These are phyloP conservation scores for Fusarium palustre DNA, from an alignment of 2,329 filamentous ascomycete species.

Conservation along the genomic window DNA sequence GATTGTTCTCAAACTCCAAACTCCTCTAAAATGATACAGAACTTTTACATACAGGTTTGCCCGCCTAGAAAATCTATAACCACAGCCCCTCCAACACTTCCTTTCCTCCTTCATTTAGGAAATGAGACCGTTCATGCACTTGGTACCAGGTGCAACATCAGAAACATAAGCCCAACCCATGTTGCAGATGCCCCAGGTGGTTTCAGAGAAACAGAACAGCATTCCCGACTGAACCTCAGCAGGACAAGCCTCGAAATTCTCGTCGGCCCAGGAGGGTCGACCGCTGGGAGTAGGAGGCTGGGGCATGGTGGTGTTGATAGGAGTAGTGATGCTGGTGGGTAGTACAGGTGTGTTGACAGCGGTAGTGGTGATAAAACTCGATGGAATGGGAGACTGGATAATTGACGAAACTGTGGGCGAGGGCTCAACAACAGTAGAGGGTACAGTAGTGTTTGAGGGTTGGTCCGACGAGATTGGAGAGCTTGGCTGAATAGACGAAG, in stretches of 20 bases:
- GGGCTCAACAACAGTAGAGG: neutral
- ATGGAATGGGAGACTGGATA: neutral
- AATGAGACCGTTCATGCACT: constrained; percentile 37
- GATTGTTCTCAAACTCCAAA: too few species aligned
- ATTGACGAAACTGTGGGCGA: neutral
- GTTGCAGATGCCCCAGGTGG: constrained; percentile 44
- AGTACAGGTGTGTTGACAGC: neutral
- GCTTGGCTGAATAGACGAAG: neutral
- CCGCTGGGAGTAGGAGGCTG: constrained; percentile 1
- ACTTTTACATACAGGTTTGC: neutral
- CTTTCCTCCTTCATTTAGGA: neutral
- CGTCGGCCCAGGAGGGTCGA: constrained; percentile 28
- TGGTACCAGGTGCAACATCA: constrained; percentile 35
- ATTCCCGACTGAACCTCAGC: constrained; percentile 8
- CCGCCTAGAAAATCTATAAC: neutral
- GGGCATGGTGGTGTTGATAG: neutral
- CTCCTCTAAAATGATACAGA: neutral
- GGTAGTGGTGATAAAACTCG: neutral
- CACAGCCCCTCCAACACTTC: neutral
- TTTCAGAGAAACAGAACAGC: constrained; percentile 34
- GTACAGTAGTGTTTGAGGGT: neutral
- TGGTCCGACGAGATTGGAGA: neutral
- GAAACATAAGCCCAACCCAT: constrained; percentile 40
- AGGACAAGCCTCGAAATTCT: constrained; percentile 31
- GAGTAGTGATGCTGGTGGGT: neutral